Conservation (phyloP, 306 rosid species). For the Abrus precatorius region DNA sequence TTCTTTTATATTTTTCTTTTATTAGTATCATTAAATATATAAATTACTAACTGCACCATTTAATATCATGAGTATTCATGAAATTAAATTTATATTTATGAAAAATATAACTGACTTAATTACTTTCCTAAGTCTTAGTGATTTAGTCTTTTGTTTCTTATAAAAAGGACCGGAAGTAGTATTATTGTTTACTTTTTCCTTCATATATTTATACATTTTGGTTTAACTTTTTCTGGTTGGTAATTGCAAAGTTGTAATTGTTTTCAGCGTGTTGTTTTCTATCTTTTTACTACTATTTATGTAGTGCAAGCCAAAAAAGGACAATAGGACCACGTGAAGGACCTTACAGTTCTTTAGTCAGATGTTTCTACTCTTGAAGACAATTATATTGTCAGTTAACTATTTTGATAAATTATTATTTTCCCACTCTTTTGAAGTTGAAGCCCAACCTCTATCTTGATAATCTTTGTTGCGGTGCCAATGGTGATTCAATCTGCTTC, state of each 20-base stretch:
- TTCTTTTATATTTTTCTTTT: no score
- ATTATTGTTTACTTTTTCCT: background rate
- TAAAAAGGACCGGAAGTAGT: no score
- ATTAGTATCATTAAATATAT: no score
- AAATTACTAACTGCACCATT: no score
- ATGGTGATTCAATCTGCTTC: constrained; percentile 8
- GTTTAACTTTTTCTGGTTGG: constrained; percentile 21
- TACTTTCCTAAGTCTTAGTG: no score
- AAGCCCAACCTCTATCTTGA: constrained; percentile 13
- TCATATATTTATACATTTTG: constrained; percentile 2
- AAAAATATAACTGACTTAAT: no score
- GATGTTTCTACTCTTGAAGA: constrained; percentile 24
- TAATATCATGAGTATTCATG: no score
- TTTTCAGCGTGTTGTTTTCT: background rate
- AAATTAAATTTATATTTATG: no score
- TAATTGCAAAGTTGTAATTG: constrained; percentile 10
- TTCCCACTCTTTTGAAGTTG: constrained; percentile 1
- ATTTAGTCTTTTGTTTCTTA: no score
- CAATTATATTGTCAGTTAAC: constrained; percentile 4
- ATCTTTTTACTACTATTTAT: background rate
- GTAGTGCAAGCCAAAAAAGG: constrained; percentile 11
- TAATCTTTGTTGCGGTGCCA: constrained; percentile 30
- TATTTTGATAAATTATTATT: background rate
- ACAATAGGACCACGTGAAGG: constrained; percentile 3
- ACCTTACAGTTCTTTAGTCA: constrained; percentile 23